These are phyloP conservation scores for Phytophthora capsici DNA, from an alignment of 352 stramenopile genomes.

Conservation along the genomic window DNA sequence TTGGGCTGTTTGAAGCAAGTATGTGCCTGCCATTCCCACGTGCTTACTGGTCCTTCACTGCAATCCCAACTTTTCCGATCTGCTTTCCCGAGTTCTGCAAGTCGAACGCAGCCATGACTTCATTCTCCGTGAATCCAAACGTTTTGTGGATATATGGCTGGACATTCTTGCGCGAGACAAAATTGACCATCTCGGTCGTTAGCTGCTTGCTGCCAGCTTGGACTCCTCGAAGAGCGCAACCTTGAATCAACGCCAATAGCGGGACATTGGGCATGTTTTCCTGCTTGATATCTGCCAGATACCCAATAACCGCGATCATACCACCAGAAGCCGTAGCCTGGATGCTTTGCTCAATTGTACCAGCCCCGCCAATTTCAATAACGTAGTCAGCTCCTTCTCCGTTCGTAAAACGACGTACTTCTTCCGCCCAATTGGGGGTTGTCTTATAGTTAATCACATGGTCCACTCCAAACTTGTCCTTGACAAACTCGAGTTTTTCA, in stretches of 20 bases:
- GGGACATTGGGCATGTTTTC: slow-evolving; percentile 43
- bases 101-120: slow-evolving; percentile 38
- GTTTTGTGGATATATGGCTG: slow-evolving; percentile 33
- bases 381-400: slow-evolving; percentile 40
- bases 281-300: slow-evolving; percentile 32
- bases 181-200: slow-evolving; percentile 30
- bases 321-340: slow-evolving; percentile 32
- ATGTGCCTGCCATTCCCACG: no score
- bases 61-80: slow-evolving; percentile 40
- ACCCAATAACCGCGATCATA: slow-evolving; percentile 37
- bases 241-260: slow-evolving; percentile 29
- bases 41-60: slow-evolving; percentile 17
- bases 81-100: slow-evolving; percentile 25
- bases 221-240: slow-evolving; percentile 28
- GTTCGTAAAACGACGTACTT: slow-evolving; percentile 30
- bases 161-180: slow-evolving; percentile 32
- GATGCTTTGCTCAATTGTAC: slow-evolving; percentile 46
- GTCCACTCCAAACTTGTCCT: slow-evolving; percentile 39
- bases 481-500: slow-evolving; percentile 32
- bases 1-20: not conserved
- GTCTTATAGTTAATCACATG: slow-evolving; percentile 43
- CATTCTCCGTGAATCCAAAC: slow-evolving; percentile 29
- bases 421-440: slow-evolving; percentile 37
- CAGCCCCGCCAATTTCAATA: slow-evolving; percentile 42
- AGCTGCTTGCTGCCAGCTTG: slow-evolving; percentile 33